Conservation (phyloP, 768 basidiomycete species). For the Phanerodontia chrysosporium region DNA sequence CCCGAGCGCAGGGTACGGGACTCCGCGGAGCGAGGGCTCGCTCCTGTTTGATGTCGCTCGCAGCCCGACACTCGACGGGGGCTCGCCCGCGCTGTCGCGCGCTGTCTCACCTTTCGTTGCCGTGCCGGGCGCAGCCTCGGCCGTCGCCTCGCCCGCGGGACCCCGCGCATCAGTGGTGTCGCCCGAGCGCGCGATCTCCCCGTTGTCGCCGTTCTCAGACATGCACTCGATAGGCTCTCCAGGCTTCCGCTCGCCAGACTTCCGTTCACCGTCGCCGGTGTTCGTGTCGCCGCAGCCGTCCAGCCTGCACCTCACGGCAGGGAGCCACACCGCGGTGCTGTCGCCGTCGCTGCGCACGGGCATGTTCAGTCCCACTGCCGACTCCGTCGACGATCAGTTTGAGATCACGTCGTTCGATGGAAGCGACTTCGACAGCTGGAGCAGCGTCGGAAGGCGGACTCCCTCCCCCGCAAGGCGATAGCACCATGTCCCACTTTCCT, state of each 20-base stretch:
- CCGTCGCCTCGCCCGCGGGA: constrained; percentile 12
- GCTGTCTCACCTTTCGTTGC: not conserved
- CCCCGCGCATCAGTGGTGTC: constrained; percentile 7
- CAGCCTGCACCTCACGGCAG: not conserved
- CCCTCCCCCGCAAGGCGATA: constrained; percentile 5
- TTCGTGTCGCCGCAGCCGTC: constrained; percentile 11
- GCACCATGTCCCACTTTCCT: not conserved
- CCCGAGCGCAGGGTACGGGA: not conserved
- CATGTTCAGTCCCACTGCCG: constrained; percentile 22
- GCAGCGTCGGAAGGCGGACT: constrained; percentile 21
- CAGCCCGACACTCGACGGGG: constrained; percentile 7
- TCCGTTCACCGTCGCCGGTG: constrained; percentile 9
- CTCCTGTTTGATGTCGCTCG: constrained; percentile 1
- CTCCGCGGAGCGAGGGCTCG: not conserved
- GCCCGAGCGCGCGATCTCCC: constrained; percentile 1
- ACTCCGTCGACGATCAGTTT: constrained; percentile 12
- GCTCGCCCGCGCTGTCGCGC: not conserved
- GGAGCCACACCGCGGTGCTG: constrained; percentile 17
- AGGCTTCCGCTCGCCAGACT: not conserved
- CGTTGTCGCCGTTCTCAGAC: constrained; percentile 2
- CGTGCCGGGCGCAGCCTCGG: not conserved
- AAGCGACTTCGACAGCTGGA: constrained; percentile 22
- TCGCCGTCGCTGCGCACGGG: constrained; percentile 22
- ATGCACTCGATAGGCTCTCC: not conserved
- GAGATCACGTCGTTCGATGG: constrained; percentile 14